Conservation (phyloP, 805 yeast species). For the Barnettozyma populi region DNA sequence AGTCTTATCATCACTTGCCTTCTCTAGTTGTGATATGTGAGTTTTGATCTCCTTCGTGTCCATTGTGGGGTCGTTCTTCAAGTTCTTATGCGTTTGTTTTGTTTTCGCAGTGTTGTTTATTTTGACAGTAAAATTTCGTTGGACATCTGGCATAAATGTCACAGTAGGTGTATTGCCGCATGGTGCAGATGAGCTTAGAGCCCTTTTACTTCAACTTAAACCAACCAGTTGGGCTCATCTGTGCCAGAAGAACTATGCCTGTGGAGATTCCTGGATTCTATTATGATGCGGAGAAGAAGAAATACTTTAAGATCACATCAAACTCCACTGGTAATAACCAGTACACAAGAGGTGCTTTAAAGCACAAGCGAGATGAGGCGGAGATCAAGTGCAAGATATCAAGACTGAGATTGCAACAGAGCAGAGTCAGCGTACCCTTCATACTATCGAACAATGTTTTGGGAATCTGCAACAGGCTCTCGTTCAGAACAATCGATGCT, state of each 20-base stretch:
- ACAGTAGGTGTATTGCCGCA: neutral
- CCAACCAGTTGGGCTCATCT: neutral
- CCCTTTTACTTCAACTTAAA: neutral
- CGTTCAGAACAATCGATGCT: neutral
- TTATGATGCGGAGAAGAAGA: conserved; percentile 21
- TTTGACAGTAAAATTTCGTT: neutral
- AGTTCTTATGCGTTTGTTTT: neutral
- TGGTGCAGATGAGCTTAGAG: neutral
- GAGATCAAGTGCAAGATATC: conserved; percentile 6
- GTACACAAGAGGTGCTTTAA: conserved; percentile 13
- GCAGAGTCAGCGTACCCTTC: neutral
- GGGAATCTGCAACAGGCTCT: neutral
- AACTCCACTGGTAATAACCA: conserved; percentile 10
- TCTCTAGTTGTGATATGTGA: conserved; percentile 68
- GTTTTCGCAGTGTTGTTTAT: neutral
- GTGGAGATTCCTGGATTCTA: conserved; percentile 23
- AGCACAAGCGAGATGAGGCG: conserved; percentile 10
- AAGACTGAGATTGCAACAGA: conserved; percentile 1
- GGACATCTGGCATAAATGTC: neutral
- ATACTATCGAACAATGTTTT: conserved; percentile 1
- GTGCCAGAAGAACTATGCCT: conserved; percentile 4
- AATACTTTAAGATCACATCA: conserved; percentile 23
- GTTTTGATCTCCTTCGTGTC: conserved; percentile 69
- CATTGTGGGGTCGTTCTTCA: conserved; percentile 32
- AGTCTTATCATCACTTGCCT: conserved; percentile 58